A percentile compares a stretch with the other conserved stretches of the same genome.
phyloP scores from a whole-genome alignment of 2,329 filamentous ascomycete genomes.

The Diaporthe sp. region DNA sequence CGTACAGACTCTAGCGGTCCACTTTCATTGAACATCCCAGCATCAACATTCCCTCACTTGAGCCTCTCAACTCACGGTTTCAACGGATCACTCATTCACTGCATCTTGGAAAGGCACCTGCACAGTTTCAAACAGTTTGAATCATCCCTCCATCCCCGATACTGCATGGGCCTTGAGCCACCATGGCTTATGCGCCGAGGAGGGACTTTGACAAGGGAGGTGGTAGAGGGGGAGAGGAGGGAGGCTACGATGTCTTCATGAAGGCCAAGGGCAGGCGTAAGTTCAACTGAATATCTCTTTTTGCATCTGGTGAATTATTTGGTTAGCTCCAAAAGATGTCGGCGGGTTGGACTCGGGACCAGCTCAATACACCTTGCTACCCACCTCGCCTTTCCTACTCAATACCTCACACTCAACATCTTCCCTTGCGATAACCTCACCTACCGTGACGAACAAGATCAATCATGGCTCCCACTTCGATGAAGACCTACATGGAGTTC shows the following conservation, averaged over 20 bases:
- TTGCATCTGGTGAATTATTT: neutral
- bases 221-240: slow-evolving; percentile 42
- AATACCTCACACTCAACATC: neutral
- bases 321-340: neutral
- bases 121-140: neutral
- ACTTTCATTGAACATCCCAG: slow-evolving; percentile 27
- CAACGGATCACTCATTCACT: neutral
- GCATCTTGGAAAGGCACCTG: neutral
- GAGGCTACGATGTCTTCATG: slow-evolving; percentile 38
- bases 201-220: slow-evolving; percentile 55
- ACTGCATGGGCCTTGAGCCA: slow-evolving; percentile 40
- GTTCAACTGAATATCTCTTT: slow-evolving; percentile 44
- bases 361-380: neutral
- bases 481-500: slow-evolving; percentile 36
- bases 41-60: slow-evolving; percentile 8
- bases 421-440: too few species aligned
- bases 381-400: neutral
- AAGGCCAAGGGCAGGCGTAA: slow-evolving; percentile 66
- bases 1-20: slow-evolving; percentile 28
- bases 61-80: slow-evolving; percentile 28
- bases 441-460: neutral
- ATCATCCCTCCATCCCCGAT: neutral
- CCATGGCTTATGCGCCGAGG: slow-evolving; percentile 68
- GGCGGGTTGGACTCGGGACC: neutral
- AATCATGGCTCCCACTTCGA: slow-evolving; percentile 5